These are phyloP conservation scores for Akanthomyces lecanii DNA, from an alignment of 2,329 filamentous ascomycete genomes.

Conservation along the genomic window DNA sequence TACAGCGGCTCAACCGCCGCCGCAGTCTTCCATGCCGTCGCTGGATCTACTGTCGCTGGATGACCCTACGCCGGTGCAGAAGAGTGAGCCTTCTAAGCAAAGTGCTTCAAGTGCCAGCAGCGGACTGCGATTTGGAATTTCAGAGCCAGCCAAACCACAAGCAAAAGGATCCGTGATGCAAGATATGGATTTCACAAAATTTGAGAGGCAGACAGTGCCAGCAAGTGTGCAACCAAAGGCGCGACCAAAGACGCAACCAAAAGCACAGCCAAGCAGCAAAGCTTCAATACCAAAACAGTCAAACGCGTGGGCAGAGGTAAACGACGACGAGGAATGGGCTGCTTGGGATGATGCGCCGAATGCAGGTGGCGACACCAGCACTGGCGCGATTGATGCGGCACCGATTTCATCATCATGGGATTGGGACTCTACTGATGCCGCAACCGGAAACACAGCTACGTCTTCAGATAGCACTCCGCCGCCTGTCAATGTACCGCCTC, in stretches of 20 bases:
- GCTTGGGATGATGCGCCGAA: constrained; percentile 45
- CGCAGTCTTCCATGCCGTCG: constrained; percentile 24
- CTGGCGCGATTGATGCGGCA: constrained; percentile 15
- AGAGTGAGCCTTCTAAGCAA: constrained; percentile 11
- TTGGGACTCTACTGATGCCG: constrained; percentile 43
- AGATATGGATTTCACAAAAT: neutral
- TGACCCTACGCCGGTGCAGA: constrained; percentile 25
- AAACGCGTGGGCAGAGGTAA: constrained; percentile 15
- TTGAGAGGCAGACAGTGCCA: neutral
- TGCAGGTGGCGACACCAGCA: constrained; percentile 8
- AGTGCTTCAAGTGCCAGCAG: neutral
- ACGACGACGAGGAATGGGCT: constrained; percentile 45
- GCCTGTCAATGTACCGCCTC: constrained; percentile 85
- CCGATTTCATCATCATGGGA: constrained; percentile 39
- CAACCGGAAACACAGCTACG: constrained; percentile 20
- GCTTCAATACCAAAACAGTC: constrained; percentile 4
- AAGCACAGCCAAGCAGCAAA: neutral
- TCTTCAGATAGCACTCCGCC: constrained; percentile 43
- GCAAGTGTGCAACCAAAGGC: neutral
- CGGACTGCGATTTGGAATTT: constrained; percentile 6
- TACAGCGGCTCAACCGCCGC: constrained; percentile 16
- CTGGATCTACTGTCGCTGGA: constrained; percentile 41
- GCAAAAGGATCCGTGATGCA: neutral
- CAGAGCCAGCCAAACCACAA: neutral
- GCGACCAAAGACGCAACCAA: neutral